phyloP scores from a whole-genome alignment of 1,284 basidiomycete genomes.

The Marasmius fiardii region DNA sequence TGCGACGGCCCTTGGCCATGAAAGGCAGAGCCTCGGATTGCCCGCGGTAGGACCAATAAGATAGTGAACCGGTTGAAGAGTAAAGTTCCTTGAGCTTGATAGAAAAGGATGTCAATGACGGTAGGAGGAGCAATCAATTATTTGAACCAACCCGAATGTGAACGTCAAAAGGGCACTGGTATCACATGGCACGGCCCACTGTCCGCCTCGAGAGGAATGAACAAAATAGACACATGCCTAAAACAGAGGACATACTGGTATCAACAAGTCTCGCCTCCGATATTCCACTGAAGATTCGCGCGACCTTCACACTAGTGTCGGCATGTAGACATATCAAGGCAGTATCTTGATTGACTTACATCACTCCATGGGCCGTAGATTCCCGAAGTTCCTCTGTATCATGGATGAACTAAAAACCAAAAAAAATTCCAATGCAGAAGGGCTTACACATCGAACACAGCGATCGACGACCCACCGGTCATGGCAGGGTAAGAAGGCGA shows the following conservation, averaged over 20 bases:
- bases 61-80: slow-evolving; percentile 79
- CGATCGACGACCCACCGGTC: slow-evolving; percentile 58
- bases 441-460: slow-evolving; percentile 73
- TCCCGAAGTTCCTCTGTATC: slow-evolving; percentile 66
- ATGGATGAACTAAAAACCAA: slow-evolving; percentile 4
- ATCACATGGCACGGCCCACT: slow-evolving; percentile 83
- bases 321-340: background rate
- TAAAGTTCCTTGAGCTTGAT: slow-evolving; percentile 52
- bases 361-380: slow-evolving; percentile 82
- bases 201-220: slow-evolving; percentile 46
- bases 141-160: slow-evolving; percentile 60
- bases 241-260: slow-evolving; percentile 25
- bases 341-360: slow-evolving; percentile 36
- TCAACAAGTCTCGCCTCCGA: slow-evolving; percentile 71
- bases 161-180: slow-evolving; percentile 66
- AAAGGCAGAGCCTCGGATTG: slow-evolving; percentile 69
- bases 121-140: background rate
- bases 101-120: slow-evolving; percentile 11
- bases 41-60: slow-evolving; percentile 71
- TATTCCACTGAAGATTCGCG: slow-evolving; percentile 62
- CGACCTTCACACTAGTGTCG: slow-evolving; percentile 47
- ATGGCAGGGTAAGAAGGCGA: slow-evolving; percentile 65
- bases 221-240: background rate
- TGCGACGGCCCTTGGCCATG: slow-evolving; percentile 74
- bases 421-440: slow-evolving; percentile 1